Percentiles rank a stretch among this genome's conserved stretches.
Conservation (phyloP, 1,284 basidiomycete species). For the Moesziomyces antarcticus region DNA sequence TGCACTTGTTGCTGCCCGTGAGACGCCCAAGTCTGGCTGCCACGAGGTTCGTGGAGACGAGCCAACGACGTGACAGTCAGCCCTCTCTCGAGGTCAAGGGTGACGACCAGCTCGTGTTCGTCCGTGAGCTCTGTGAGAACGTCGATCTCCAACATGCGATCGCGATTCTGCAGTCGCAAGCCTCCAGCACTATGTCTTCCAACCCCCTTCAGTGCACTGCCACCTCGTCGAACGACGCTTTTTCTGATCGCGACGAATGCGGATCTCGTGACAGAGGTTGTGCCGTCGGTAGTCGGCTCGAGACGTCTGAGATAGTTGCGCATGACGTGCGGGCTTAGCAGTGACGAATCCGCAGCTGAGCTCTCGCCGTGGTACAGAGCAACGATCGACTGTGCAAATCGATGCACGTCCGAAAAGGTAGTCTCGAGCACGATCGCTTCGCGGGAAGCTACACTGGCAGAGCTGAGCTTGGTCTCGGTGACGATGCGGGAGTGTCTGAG, state of each 20-base stretch:
- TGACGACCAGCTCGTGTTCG: too few species aligned
- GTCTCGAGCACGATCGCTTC: not conserved
- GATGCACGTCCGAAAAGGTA: constrained; percentile 1
- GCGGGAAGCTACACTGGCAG: not conserved
- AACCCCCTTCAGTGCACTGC: not conserved
- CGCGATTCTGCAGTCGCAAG: too few species aligned
- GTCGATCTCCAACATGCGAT: too few species aligned
- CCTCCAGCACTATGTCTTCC: not conserved
- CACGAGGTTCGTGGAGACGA: too few species aligned
- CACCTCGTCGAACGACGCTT: not conserved
- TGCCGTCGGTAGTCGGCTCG: not conserved
- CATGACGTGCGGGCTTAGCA: too few species aligned
- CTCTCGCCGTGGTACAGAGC: constrained; percentile 1
- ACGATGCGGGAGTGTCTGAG: not conserved
- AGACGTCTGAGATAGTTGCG: not conserved
- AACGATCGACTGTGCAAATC: not conserved
- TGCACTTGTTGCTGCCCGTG: not conserved
- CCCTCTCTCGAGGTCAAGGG: not conserved
- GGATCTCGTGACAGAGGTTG: not conserved
- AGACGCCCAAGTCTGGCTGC: too few species aligned
- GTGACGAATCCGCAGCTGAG: not conserved
- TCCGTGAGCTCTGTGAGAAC: too few species aligned
- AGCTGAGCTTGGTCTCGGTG: too few species aligned
- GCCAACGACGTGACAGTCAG: not conserved
- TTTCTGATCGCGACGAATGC: constrained; percentile 1